A percentile compares a stretch with the other conserved stretches of the same genome.
These are phyloP conservation scores for Candida chauliodis DNA, from an alignment of 805 yeast species.

Conservation along the genomic window DNA sequence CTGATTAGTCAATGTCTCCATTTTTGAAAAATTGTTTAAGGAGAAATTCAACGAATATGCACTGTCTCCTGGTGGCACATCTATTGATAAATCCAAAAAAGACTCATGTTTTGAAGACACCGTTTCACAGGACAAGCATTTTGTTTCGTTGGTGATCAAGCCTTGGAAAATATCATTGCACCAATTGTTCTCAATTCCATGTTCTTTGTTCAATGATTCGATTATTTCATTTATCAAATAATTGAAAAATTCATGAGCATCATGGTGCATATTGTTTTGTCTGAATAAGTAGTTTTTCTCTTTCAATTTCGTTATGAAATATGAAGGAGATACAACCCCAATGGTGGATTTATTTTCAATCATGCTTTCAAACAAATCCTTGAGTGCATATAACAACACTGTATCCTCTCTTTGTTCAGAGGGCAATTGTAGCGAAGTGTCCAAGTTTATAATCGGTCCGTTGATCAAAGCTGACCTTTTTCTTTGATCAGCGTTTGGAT, in stretches of 20 bases:
- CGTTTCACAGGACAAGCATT: constrained; percentile 85
- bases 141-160: constrained; percentile 76
- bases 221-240: constrained; percentile 67
- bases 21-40: constrained; percentile 75
- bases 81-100: constrained; percentile 83
- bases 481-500: constrained; percentile 61
- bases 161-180: constrained; percentile 82
- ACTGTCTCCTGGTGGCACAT: constrained; percentile 61
- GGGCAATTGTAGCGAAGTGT: constrained; percentile 53
- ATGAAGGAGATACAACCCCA: constrained; percentile 83
- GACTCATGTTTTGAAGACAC: constrained; percentile 78
- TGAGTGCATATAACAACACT: constrained; percentile 54
- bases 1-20: constrained; percentile 79
- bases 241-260: constrained; percentile 95
- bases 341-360: constrained; percentile 62
- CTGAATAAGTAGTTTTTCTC: constrained; percentile 81
- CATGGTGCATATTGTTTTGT: constrained; percentile 89
- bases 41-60: constrained; percentile 70
- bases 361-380: constrained; percentile 83
- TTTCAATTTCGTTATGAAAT: constrained; percentile 71
- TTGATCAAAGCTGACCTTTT: constrained; percentile 71
- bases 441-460: constrained; percentile 85
- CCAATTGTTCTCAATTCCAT: constrained; percentile 38
- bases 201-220: constrained; percentile 51
- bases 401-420: constrained; percentile 26